Evolutionary conservation across 306 rosid species (phyloP).

Genomic region (Ormosia semicastrata): DNA sequence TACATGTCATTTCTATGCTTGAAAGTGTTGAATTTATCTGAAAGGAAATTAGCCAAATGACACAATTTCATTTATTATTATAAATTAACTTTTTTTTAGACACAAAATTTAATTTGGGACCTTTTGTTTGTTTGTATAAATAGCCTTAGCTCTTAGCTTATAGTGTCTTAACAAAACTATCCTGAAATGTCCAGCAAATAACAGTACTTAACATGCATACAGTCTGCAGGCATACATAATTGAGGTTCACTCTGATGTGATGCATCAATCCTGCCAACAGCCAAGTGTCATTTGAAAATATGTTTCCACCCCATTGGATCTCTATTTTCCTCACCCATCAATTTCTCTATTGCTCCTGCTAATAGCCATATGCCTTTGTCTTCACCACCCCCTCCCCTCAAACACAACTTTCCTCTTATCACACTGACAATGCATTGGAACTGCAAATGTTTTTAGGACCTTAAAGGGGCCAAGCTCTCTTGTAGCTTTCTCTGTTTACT

Average conservation of each 20-base stretch:
- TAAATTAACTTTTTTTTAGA: not conserved
- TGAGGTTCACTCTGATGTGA: conserved; percentile 39
- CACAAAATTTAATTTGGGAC: not conserved
- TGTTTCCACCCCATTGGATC: conserved; percentile 4
- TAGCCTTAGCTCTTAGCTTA: not conserved
- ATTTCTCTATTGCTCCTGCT: conserved; percentile 7
- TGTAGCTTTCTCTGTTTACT: conserved; percentile 26
- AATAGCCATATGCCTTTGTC: conserved; percentile 18
- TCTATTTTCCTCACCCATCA: conserved; percentile 23
- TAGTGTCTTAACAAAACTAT: conserved; percentile 13
- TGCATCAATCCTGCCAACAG: conserved; percentile 32
- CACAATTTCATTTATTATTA: not conserved
- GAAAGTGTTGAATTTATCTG: not conserved
- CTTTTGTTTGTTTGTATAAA: not conserved
- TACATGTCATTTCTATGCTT: conserved; percentile 4
- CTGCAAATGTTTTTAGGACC: conserved; percentile 30
- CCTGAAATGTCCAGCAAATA: conserved; percentile 21
- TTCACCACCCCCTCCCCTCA: conserved; percentile 6
- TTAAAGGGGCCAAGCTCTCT: conserved; percentile 30
- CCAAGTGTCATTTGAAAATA: conserved; percentile 16
- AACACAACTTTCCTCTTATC: conserved; percentile 6
- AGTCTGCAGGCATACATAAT: conserved; percentile 37
- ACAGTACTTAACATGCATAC: conserved; percentile 20
- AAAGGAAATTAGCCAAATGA: conserved; percentile 6
- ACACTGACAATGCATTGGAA: conserved; percentile 40